Percentiles rank a stretch among this genome's conserved stretches.
phyloP scores from a whole-genome alignment of 306 rosid genomes.

The Lupinus albus region DNA sequence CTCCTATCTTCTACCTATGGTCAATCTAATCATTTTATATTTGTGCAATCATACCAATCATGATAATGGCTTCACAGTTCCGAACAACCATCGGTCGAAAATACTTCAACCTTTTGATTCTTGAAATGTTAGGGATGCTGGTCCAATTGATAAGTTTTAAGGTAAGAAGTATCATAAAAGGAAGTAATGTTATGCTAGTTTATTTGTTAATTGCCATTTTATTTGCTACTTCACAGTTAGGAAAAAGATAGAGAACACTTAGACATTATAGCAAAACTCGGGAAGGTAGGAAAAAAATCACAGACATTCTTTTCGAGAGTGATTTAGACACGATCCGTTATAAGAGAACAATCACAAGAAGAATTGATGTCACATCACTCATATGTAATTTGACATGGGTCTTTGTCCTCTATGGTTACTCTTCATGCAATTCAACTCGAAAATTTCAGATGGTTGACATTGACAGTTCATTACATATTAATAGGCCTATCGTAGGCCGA shows the following conservation, averaged over 20 bases:
- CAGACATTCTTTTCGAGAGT: too few relatives aligned
- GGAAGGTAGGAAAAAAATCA: too few relatives aligned
- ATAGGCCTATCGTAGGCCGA: neutral
- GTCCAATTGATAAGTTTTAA: too few relatives aligned
- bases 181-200: too few relatives aligned
- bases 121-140: neutral
- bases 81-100: neutral
- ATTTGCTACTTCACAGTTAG: too few relatives aligned
- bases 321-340: too few relatives aligned
- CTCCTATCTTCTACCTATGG: neutral
- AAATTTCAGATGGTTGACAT: neutral
- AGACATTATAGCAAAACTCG: too few relatives aligned
- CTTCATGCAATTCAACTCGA: neutral
- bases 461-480: too few relatives aligned
- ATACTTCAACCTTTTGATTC: neutral
- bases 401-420: constrained; percentile 5
- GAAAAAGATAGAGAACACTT: too few relatives aligned
- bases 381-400: neutral
- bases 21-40: neutral
- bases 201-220: too few relatives aligned
- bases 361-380: constrained; percentile 2
- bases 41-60: neutral
- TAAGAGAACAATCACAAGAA: too few relatives aligned
- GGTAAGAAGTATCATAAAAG: too few relatives aligned
- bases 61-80: neutral